Conservation (phyloP, 1,139 yeast genomes). For the Arxiozyma bovina region DNA sequence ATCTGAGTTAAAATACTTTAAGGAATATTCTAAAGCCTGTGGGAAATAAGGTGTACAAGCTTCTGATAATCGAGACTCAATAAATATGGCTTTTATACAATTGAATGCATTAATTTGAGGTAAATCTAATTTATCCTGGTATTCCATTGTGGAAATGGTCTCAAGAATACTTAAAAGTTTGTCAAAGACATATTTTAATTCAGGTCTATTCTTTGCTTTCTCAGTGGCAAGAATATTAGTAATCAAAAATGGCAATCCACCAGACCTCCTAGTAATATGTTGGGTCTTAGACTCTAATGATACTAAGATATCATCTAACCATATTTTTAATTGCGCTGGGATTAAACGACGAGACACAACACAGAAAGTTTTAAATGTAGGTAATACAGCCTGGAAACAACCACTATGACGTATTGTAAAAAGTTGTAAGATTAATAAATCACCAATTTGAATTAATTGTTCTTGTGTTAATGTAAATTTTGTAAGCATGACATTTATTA, state of each 20-base stretch:
- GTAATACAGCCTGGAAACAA: conserved; percentile 80
- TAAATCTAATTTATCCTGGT: conserved; percentile 53
- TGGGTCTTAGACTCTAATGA: conserved; percentile 53
- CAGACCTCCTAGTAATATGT: conserved; percentile 77
- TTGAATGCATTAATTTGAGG: conserved; percentile 94
- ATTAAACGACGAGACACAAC: conserved; percentile 37
- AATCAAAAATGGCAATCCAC: conserved; percentile 75
- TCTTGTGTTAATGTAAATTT: conserved; percentile 20
- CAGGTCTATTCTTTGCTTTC: conserved; percentile 29
- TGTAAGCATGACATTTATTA: conserved; percentile 39
- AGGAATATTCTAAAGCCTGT: conserved; percentile 49
- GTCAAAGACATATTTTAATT: conserved; percentile 43
- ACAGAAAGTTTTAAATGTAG: conserved; percentile 63
- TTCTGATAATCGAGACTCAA: conserved; percentile 55
- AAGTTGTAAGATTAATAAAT: conserved; percentile 54
- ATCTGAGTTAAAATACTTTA: conserved; percentile 52
- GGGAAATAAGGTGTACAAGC: conserved; percentile 47
- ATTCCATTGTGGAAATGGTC: conserved; percentile 39
- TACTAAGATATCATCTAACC: conserved; percentile 50
- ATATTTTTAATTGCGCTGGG: conserved; percentile 37
- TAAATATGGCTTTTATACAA: conserved; percentile 64
- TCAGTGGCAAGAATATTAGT: conserved; percentile 64
- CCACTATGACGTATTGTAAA: conserved; percentile 79
- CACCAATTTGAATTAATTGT: conserved; percentile 38
- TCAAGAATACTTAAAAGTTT: conserved; percentile 38